phyloP scores from a whole-genome alignment of 768 basidiomycete genomes.

The Tulasnella sp. region DNA sequence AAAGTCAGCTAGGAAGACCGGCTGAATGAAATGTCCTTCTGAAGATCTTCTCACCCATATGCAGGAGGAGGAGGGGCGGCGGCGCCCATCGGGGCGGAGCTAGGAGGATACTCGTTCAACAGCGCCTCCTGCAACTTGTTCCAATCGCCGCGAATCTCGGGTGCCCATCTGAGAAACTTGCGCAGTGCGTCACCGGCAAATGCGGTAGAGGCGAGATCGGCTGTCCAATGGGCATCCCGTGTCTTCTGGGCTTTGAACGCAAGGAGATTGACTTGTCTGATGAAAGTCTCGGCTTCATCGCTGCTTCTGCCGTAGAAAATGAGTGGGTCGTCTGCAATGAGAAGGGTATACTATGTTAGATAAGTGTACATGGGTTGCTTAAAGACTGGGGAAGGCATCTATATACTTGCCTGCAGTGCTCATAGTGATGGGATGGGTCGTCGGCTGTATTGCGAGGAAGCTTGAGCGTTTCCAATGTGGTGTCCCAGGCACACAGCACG shows the following conservation, averaged over 20 bases:
- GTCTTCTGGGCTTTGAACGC: neutral
- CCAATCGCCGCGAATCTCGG: neutral
- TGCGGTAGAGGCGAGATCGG: neutral
- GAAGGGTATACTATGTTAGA: neutral
- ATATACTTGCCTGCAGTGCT: neutral
- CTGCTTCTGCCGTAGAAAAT: neutral
- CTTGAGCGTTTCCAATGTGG: neutral
- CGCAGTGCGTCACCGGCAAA: neutral
- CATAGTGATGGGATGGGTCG: neutral
- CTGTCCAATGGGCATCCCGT: neutral
- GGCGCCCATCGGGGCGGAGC: neutral
- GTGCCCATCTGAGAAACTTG: neutral
- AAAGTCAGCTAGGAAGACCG: too few species aligned
- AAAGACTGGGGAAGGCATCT: neutral
- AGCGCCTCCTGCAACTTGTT: neutral
- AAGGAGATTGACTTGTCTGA: neutral
- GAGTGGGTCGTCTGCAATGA: neutral
- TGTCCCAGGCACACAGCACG: neutral
- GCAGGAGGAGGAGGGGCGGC: neutral
- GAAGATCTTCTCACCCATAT: neutral
- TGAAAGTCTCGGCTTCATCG: neutral
- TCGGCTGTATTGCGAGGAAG: neutral
- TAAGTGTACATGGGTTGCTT: too few species aligned
- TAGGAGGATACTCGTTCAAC: neutral
- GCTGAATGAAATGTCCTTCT: neutral